Evolutionary conservation across 179 eudicot genomes (phyloP).

Genomic region (Nepenthes alata): DNA sequence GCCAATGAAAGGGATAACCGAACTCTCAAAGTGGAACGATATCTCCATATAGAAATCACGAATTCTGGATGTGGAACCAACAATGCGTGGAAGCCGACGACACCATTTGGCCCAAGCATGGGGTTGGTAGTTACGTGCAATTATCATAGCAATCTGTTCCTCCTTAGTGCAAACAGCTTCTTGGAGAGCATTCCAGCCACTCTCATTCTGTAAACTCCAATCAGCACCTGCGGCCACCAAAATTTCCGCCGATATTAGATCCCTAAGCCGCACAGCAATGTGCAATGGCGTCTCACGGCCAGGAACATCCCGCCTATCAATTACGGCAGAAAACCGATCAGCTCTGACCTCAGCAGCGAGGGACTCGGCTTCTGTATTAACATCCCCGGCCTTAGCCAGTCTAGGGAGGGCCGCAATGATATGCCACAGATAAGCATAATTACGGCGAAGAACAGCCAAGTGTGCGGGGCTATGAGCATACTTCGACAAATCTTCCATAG

Average conservation of each 20-base stretch:
- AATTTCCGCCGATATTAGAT: slow-evolving; percentile 60
- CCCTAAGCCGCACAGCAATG: slow-evolving; percentile 73
- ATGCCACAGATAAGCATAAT: slow-evolving; percentile 46
- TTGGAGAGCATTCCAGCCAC: slow-evolving; percentile 91
- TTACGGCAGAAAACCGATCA: slow-evolving; percentile 58
- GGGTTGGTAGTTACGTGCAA: slow-evolving; percentile 76
- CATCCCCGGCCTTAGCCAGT: slow-evolving; percentile 52
- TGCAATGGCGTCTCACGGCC: slow-evolving; percentile 88
- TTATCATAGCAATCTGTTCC: slow-evolving; percentile 60
- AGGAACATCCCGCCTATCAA: slow-evolving; percentile 79
- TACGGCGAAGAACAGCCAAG: slow-evolving; percentile 45
- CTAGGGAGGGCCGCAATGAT: slow-evolving; percentile 55
- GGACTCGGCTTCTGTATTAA: slow-evolving; percentile 56
- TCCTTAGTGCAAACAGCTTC: slow-evolving; percentile 82
- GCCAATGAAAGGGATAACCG: slow-evolving; percentile 83
- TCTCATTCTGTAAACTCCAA: slow-evolving; percentile 94
- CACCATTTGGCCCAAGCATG: slow-evolving; percentile 99
- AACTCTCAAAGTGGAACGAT: slow-evolving; percentile 86
- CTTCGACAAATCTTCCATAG: slow-evolving; percentile 40
- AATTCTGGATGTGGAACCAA: slow-evolving; percentile 68
- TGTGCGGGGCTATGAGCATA: slow-evolving; percentile 75
- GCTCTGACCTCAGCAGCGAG: slow-evolving; percentile 69
- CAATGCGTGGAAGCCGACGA: slow-evolving; percentile 78
- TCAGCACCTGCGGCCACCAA: slow-evolving; percentile 86
- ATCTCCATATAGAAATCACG: slow-evolving; percentile 97